Evolutionary conservation across 257 asterid species (phyloP).

Genomic region (Thymus quinquecostatus): DNA sequence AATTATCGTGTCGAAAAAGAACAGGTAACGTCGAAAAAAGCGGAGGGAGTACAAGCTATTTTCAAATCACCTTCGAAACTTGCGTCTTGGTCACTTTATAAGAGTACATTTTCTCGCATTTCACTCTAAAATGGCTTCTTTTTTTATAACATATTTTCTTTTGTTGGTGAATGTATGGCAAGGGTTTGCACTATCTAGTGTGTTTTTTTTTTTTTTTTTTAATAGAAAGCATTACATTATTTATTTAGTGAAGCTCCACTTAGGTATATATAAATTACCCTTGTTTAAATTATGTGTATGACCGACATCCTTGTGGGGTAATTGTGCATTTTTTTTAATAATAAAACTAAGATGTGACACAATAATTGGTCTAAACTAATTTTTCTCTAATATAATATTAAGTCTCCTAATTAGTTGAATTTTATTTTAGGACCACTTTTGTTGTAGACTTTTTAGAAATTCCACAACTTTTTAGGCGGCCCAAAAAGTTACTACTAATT

Average conservation of each 20-base stretch:
- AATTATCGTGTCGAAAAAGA: too few relatives aligned
- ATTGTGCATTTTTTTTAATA: neutral
- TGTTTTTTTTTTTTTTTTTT: too few relatives aligned
- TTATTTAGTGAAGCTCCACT: neutral
- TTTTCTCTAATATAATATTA: neutral
- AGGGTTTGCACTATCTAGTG: neutral
- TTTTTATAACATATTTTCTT: neutral
- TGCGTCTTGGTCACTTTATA: too few relatives aligned
- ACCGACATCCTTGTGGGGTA: neutral
- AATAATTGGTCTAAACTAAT: conserved; percentile 13
- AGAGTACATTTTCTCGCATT: too few relatives aligned
- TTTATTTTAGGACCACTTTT: conserved; percentile 16
- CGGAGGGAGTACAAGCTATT: too few relatives aligned
- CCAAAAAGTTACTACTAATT: neutral
- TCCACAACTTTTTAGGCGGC: neutral
- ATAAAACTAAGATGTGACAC: neutral
- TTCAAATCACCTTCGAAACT: too few relatives aligned
- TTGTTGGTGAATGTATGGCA: neutral
- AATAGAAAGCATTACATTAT: neutral
- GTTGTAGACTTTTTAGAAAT: neutral
- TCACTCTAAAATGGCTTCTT: neutral
- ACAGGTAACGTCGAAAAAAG: too few relatives aligned
- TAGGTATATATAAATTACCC: neutral
- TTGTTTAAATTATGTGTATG: neutral
- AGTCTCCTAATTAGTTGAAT: neutral